These are phyloP conservation scores for Geotrichum klebahnii DNA, from an alignment of 1,139 yeast species.

Conservation along the genomic window DNA sequence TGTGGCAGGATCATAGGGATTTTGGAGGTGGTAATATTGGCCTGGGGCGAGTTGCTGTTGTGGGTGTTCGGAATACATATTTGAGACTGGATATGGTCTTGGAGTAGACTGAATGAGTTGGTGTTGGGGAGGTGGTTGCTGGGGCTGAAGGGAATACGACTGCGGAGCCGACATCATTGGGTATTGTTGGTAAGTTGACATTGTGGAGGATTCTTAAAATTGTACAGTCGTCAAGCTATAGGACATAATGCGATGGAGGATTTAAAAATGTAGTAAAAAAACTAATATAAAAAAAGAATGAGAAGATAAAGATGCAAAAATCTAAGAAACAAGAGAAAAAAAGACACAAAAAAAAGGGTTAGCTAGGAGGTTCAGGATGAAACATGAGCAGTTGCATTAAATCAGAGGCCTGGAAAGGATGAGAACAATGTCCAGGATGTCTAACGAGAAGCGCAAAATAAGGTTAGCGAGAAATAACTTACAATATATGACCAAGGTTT, in stretches of 20 bases:
- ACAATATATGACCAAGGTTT: no score
- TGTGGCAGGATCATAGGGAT: neutral
- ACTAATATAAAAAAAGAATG: no score
- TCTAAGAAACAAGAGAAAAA: no score
- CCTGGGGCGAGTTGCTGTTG: constrained; percentile 14
- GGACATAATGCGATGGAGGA: constrained; percentile 2
- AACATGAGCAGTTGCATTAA: constrained; percentile 7
- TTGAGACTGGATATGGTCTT: constrained; percentile 10
- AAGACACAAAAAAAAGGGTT: no score
- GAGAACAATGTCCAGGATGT: no score
- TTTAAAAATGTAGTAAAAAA: constrained; percentile 9
- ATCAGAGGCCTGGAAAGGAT: neutral
- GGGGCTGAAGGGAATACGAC: constrained; percentile 24
- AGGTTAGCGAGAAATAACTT: no score
- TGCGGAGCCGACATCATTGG: constrained; percentile 27
- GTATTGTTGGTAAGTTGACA: constrained; percentile 30
- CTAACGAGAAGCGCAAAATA: no score
- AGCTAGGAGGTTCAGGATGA: no score
- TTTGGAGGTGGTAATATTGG: neutral
- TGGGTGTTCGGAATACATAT: constrained; percentile 8
- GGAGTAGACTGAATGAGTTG: constrained; percentile 18
- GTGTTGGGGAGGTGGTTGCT: constrained; percentile 17
- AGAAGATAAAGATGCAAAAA: no score
- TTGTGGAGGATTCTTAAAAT: constrained; percentile 19
- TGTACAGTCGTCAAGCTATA: constrained; percentile 3